Conservation (phyloP, 2,329 filamentous ascomycete species). For the Fusarium sp. region DNA sequence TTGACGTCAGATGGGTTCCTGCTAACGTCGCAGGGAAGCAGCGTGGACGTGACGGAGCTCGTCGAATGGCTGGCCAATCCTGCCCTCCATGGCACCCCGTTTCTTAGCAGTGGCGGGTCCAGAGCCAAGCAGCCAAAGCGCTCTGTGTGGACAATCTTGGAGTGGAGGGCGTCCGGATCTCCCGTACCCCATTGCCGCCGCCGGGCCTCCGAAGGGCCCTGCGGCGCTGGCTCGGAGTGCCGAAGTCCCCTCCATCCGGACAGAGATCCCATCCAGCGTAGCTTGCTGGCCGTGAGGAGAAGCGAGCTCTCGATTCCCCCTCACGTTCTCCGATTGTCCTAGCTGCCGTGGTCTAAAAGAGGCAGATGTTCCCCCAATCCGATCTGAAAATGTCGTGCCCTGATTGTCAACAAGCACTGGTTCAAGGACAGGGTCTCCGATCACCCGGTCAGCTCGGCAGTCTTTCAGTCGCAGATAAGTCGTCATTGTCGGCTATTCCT, state of each 20-base stretch:
- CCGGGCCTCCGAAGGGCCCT: constrained; percentile 35
- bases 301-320: constrained; percentile 18
- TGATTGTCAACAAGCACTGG: constrained; percentile 10
- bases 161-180: constrained; percentile 33
- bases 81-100: constrained; percentile 12
- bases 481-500: constrained; percentile 33
- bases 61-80: constrained; percentile 23
- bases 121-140: background rate
- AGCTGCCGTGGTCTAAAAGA: constrained; percentile 12
- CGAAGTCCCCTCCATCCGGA: constrained; percentile 44
- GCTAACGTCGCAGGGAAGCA: constrained; percentile 16
- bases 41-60: constrained; percentile 10
- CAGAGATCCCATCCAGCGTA: constrained; percentile 8
- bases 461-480: constrained; percentile 3
- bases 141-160: constrained; percentile 5
- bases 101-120: background rate
- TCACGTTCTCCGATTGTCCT: constrained; percentile 27
- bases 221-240: constrained; percentile 39
- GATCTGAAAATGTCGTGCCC: constrained; percentile 12
- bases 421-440: constrained; percentile 35
- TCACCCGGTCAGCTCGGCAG: constrained; percentile 42
- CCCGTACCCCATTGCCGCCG: constrained; percentile 37
- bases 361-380: constrained; percentile 17
- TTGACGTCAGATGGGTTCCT: constrained; percentile 46
- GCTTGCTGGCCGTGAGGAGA: constrained; percentile 17